phyloP scores from a whole-genome alignment of 306 rosid species.

The Cicer bijugum region DNA sequence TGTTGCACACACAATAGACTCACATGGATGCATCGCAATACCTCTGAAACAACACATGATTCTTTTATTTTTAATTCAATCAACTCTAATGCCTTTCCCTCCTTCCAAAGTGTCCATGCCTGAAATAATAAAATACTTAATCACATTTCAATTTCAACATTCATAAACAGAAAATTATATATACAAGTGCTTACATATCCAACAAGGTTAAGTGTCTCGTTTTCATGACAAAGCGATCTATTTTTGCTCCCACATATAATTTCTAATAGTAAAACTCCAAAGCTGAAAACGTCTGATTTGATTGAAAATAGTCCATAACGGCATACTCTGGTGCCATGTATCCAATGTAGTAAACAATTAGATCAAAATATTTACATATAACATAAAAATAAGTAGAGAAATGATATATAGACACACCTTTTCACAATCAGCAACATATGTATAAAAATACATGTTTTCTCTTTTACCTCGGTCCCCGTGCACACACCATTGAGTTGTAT shows the following conservation, averaged over 20 bases:
- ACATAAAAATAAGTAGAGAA: neutral
- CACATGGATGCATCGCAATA: conserved; percentile 55
- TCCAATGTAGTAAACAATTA: conserved; percentile 42
- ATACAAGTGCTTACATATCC: conserved; percentile 53
- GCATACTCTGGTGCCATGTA: conserved; percentile 73
- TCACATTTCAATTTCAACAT: neutral
- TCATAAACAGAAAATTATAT: neutral
- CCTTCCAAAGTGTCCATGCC: conserved; percentile 64
- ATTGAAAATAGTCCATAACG: conserved; percentile 53
- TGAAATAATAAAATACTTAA: conserved; percentile 16
- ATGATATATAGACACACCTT: no score
- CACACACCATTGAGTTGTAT: no score
- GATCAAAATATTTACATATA: neutral
- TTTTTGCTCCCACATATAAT: conserved; percentile 56
- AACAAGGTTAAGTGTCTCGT: conserved; percentile 53
- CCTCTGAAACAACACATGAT: conserved; percentile 40
- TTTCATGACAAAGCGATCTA: conserved; percentile 49
- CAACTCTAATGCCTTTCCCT: conserved; percentile 44
- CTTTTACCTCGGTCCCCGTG: no score
- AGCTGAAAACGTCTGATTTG: conserved; percentile 47
- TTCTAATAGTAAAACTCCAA: conserved; percentile 59
- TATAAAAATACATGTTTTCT: no score
- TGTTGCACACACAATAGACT: conserved; percentile 67
- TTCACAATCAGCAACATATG: no score
- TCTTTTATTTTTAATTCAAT: conserved; percentile 46